Percentiles rank a stretch among this genome's conserved stretches.
These are phyloP conservation scores for Eutrema yunnanense DNA, from an alignment of 345 rosid genomes.

Conservation along the genomic window DNA sequence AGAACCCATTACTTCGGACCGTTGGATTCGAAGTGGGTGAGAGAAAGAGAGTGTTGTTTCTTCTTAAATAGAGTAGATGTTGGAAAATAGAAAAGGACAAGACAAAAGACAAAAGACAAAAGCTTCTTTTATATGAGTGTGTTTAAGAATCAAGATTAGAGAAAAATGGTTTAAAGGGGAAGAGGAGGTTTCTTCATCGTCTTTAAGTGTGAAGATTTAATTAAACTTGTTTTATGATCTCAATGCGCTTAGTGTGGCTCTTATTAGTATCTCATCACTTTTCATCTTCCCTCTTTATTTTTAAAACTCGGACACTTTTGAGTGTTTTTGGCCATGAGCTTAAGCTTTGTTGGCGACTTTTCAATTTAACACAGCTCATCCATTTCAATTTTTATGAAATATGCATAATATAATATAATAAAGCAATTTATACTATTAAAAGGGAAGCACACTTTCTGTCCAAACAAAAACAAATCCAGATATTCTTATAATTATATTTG, in stretches of 20 bases:
- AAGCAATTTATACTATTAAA: neutral
- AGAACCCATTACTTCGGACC: slow-evolving; percentile 25
- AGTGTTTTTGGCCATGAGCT: neutral
- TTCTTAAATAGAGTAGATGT: neutral
- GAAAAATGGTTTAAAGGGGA: slow-evolving; percentile 9
- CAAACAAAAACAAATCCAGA: no score
- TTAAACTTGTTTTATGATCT: slow-evolving; percentile 14
- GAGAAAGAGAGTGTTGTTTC: neutral
- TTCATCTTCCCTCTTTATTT: neutral
- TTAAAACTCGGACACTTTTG: neutral
- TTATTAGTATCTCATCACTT: neutral
- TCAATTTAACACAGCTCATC: slow-evolving; percentile 4
- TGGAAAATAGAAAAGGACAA: neutral
- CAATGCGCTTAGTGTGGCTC: slow-evolving; percentile 15
- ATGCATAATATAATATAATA: neutral
- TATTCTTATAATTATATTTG: no score
- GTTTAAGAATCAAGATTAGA: neutral
- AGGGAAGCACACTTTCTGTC: no score
- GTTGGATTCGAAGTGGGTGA: slow-evolving; percentile 2
- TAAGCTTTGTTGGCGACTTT: neutral
- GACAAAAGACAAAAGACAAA: slow-evolving; percentile 14
- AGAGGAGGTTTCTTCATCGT: slow-evolving; percentile 29
- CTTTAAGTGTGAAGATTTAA: slow-evolving; percentile 18
- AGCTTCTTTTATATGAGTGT: slow-evolving; percentile 3
- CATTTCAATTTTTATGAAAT: neutral